Evolutionary conservation across 2,329 filamentous ascomycete genomes (phyloP).

Genomic region (Aphanoascus verrucosus): DNA sequence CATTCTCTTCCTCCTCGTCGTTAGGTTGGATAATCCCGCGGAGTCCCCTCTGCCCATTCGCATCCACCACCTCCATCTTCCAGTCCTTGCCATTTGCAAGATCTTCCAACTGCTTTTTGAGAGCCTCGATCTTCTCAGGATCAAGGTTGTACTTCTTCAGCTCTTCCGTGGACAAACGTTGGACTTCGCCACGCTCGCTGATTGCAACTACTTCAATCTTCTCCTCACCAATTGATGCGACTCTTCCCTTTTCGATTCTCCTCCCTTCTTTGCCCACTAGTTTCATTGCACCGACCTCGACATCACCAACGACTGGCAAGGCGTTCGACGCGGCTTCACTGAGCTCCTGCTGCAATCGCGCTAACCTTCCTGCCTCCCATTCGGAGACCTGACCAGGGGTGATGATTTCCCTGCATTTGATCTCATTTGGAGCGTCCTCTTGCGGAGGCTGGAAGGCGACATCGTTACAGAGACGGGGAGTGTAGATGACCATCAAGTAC

Average conservation of each 20-base stretch:
- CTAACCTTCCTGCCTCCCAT: conserved; percentile 35
- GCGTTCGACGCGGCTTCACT: conserved; percentile 18
- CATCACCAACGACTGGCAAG: conserved; percentile 43
- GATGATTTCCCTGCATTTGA: conserved; percentile 65
- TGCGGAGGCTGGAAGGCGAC: conserved; percentile 74
- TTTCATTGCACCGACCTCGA: conserved; percentile 48
- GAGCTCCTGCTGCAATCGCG: conserved; percentile 25
- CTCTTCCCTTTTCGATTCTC: conserved; percentile 47
- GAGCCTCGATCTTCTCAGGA: conserved; percentile 55
- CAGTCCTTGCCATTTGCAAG: conserved; percentile 62
- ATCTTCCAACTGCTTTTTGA: conserved; percentile 58
- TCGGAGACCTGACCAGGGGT: conserved; percentile 43
- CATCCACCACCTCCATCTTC: conserved; percentile 70
- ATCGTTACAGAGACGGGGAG: conserved; percentile 76
- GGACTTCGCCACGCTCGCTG: conserved; percentile 51
- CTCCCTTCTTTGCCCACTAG: conserved; percentile 47
- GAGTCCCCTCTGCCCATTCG: conserved; percentile 54
- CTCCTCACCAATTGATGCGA: conserved; percentile 41
- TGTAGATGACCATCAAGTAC: conserved; percentile 88
- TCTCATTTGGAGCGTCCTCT: conserved; percentile 63
- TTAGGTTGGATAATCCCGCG: conserved; percentile 57
- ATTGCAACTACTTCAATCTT: conserved; percentile 42
- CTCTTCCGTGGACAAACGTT: conserved; percentile 54
- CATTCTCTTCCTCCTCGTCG: conserved; percentile 27
- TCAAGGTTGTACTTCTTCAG: conserved; percentile 58